Conservation (phyloP, 495 filamentous ascomycete genomes). For the Podospora didyma region DNA sequence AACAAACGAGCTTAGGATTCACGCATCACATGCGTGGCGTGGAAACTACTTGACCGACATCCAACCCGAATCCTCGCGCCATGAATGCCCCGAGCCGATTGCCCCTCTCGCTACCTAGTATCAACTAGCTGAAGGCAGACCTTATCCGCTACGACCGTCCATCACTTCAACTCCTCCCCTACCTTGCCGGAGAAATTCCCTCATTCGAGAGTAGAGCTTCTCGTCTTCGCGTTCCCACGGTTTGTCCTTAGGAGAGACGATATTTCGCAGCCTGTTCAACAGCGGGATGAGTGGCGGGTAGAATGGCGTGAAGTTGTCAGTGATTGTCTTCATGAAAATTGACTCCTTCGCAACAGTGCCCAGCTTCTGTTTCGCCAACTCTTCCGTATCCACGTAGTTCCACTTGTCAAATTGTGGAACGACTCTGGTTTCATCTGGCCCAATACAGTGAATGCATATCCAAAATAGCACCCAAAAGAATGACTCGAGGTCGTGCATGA, state of each 20-base stretch:
- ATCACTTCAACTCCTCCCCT: not conserved
- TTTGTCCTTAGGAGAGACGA: not conserved
- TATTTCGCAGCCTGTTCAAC: not conserved
- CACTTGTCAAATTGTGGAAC: not conserved
- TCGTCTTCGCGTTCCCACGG: too few species aligned
- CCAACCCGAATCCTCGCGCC: not conserved
- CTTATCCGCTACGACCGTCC: not conserved
- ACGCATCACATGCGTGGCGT: too few species aligned
- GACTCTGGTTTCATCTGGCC: constrained; percentile 15
- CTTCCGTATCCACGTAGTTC: constrained; percentile 1
- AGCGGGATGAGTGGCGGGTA: too few species aligned
- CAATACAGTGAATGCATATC: constrained; percentile 42
- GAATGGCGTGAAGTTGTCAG: too few species aligned
- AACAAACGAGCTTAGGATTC: too few species aligned
- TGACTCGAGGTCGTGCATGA: constrained; percentile 48
- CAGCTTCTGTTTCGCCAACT: not conserved
- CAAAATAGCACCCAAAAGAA: constrained; percentile 53
- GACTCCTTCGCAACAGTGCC: too few species aligned
- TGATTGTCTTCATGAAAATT: too few species aligned
- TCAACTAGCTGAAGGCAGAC: not conserved
- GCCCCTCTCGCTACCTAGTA: not conserved
- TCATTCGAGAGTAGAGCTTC: not conserved
- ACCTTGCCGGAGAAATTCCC: not conserved
- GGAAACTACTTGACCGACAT: not conserved
- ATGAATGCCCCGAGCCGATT: not conserved